These are phyloP conservation scores for Entelexis sorbosivorans DNA, from an alignment of 1,139 yeast species.

Conservation along the genomic window DNA sequence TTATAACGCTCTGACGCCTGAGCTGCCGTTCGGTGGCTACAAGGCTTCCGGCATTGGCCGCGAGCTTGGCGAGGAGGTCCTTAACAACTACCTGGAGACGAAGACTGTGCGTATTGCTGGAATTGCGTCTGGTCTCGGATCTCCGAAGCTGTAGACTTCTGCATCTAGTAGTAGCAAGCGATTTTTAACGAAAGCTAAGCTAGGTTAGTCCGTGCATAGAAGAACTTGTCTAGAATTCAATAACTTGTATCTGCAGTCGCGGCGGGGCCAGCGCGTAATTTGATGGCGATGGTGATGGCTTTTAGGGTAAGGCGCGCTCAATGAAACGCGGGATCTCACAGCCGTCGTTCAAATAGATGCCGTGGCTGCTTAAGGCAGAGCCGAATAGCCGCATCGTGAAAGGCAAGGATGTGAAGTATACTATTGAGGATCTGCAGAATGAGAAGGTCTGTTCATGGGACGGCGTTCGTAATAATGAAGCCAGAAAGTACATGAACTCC, in stretches of 20 bases:
- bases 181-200: too few species aligned
- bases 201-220: not conserved
- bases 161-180: too few species aligned
- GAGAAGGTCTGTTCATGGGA: constrained; percentile 41
- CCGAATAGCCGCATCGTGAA: constrained; percentile 41
- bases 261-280: too few species aligned
- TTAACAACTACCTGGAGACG: constrained; percentile 69
- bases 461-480: constrained; percentile 48
- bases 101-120: constrained; percentile 50
- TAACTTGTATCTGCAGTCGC: too few species aligned
- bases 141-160: constrained; percentile 12
- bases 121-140: constrained; percentile 17
- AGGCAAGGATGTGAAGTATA: constrained; percentile 40
- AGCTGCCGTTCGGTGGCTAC: constrained; percentile 75
- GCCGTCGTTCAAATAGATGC: constrained; percentile 7
- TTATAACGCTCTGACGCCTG: constrained; percentile 71
- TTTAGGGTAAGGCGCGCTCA: too few species aligned
- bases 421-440: constrained; percentile 36
- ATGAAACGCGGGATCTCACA: too few species aligned
- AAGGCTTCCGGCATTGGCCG: constrained; percentile 84
- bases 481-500: constrained; percentile 39
- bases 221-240: too few species aligned
- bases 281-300: not conserved
- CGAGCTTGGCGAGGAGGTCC: constrained; percentile 80
- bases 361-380: constrained; percentile 46